A percentile compares a stretch with the other conserved stretches of the same genome.
phyloP scores from a whole-genome alignment of 495 filamentous ascomycete genomes.

The Aspergillus saccharolyticus region DNA sequence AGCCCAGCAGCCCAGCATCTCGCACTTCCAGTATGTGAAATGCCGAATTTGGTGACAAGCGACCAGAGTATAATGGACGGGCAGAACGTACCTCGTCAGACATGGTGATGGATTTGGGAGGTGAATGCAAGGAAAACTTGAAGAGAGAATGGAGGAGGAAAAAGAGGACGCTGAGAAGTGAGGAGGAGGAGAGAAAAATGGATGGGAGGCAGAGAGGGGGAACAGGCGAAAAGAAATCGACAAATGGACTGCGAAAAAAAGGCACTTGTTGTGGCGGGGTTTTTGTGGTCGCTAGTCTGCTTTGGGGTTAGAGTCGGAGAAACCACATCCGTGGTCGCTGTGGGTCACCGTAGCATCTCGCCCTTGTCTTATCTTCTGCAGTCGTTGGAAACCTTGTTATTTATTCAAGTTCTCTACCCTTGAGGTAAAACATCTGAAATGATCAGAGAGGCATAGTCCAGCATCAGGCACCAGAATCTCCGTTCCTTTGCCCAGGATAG shows the following conservation, averaged over 20 bases:
- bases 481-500: no score
- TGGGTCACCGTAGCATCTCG: constrained; percentile 9
- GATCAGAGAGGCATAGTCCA: no score
- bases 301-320: constrained; percentile 27
- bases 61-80: background rate
- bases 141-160: constrained; percentile 12
- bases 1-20: background rate
- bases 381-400: no score
- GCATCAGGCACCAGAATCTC: no score
- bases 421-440: no score
- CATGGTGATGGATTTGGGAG: constrained; percentile 34
- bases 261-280: constrained; percentile 37
- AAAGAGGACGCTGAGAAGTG: constrained; percentile 9
- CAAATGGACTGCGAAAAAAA: constrained; percentile 29
- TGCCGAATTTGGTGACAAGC: constrained; percentile 3
- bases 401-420: no score
- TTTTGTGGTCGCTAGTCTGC: constrained; percentile 28
- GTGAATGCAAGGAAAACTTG: constrained; percentile 18
- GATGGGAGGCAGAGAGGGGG: constrained; percentile 17
- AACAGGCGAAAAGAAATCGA: constrained; percentile 23
- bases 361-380: background rate
- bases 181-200: constrained; percentile 18
- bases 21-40: constrained; percentile 7
- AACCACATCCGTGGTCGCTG: constrained; percentile 6
- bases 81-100: constrained; percentile 38